These are phyloP conservation scores for Blakeslea trispora DNA, from an alignment of 371 early-diverging fungal species.

Conservation along the genomic window DNA sequence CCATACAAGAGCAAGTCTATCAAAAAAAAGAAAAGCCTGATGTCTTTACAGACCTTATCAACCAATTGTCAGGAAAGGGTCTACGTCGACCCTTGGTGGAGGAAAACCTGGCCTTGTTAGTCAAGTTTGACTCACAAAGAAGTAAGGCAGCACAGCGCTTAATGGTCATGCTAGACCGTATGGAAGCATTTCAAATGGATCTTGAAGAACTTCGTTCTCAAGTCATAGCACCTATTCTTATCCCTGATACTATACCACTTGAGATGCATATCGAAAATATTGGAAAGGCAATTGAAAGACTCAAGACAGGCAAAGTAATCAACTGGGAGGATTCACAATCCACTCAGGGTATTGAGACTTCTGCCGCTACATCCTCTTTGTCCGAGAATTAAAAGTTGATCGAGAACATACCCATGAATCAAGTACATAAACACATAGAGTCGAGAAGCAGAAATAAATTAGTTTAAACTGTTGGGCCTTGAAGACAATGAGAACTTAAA, in stretches of 20 bases:
- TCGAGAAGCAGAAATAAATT: too few relatives aligned
- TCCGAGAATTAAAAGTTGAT: too few relatives aligned
- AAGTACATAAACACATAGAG: too few relatives aligned
- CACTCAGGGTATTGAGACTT: too few relatives aligned
- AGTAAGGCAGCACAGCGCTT: slow-evolving; percentile 35
- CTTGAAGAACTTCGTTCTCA: slow-evolving; percentile 50
- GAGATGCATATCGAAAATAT: slow-evolving; percentile 54
- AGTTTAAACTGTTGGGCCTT: too few relatives aligned
- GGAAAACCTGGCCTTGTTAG: slow-evolving; percentile 43
- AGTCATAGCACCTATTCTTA: slow-evolving; percentile 40
- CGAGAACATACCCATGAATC: too few relatives aligned
- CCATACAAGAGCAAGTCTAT: slow-evolving; percentile 38
- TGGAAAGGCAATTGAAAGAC: slow-evolving; percentile 45
- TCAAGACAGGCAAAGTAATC: slow-evolving; percentile 42
- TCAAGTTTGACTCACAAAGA: slow-evolving; percentile 37
- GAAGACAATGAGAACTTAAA: too few relatives aligned
- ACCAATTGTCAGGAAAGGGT: slow-evolving; percentile 36
- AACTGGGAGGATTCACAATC: slow-evolving; percentile 24
- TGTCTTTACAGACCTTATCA: slow-evolving; percentile 38
- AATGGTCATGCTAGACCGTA: slow-evolving; percentile 38
- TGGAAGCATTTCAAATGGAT: slow-evolving; percentile 54
- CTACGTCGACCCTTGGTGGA: slow-evolving; percentile 33
- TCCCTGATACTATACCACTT: slow-evolving; percentile 41
- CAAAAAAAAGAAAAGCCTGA: slow-evolving; percentile 35
- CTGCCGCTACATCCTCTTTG: too few relatives aligned